These are phyloP conservation scores for Fusarium sp. DNA, from an alignment of 2,329 filamentous ascomycete genomes.

Conservation along the genomic window DNA sequence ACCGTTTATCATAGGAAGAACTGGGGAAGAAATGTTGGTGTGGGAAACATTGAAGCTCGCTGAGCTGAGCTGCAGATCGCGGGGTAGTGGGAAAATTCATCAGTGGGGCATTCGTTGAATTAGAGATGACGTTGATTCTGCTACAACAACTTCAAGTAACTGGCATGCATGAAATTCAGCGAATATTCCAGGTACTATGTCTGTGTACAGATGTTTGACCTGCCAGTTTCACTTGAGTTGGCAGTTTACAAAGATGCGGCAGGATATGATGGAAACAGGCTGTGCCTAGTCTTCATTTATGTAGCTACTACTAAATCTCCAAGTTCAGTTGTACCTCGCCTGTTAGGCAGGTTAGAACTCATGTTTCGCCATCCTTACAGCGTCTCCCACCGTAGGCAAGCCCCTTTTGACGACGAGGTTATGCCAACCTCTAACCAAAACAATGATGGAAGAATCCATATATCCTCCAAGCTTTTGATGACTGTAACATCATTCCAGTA, in stretches of 20 bases:
- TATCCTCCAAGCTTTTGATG: slow-evolving; percentile 17
- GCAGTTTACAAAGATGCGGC: not conserved
- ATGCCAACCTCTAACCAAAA: not conserved
- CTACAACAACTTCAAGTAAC: not conserved
- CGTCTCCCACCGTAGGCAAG: not conserved
- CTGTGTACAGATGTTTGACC: not conserved
- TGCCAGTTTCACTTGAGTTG: not conserved
- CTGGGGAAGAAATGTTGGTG: not conserved
- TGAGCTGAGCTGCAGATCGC: slow-evolving; percentile 18
- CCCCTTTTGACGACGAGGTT: not conserved
- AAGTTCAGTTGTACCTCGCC: not conserved
- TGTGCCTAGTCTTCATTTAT: slow-evolving; percentile 14
- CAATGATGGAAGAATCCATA: not conserved
- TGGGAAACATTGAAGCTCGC: not conserved
- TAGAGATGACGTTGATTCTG: slow-evolving; percentile 11
- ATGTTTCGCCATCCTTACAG: slow-evolving; percentile 1
- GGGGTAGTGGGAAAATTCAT: slow-evolving; percentile 35
- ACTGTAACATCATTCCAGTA: not conserved
- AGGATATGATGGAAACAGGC: slow-evolving; percentile 3
- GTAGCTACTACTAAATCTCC: slow-evolving; percentile 10
- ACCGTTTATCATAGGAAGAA: not conserved
- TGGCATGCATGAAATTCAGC: not conserved
- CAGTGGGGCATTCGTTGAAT: slow-evolving; percentile 18
- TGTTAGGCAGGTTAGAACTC: not conserved
- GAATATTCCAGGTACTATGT: not conserved